Evolutionary conservation across 1,139 yeast genomes (phyloP).

Genomic region (Hyphopichia wangnamkhiaoensis): DNA sequence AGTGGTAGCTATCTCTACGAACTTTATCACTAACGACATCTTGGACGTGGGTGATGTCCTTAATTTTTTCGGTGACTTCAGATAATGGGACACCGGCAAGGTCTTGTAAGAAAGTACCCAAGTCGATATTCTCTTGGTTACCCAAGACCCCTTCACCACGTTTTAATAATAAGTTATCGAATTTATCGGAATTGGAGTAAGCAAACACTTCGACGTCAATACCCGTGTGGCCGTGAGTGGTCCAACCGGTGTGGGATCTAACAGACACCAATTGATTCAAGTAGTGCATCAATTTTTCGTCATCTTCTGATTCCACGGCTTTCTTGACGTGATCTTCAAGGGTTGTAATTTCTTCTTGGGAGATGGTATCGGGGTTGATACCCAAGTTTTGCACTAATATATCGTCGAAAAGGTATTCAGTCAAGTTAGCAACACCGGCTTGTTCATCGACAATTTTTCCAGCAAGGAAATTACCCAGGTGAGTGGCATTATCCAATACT

Average conservation of each 20-base stretch:
- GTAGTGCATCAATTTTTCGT: constrained; percentile 35
- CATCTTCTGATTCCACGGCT: constrained; percentile 13
- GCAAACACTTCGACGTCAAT: constrained; percentile 87
- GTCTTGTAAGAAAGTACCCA: constrained; percentile 68
- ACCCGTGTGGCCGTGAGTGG: constrained; percentile 88
- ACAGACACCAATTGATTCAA: constrained; percentile 62
- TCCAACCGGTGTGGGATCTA: constrained; percentile 82
- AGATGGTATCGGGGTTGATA: constrained; percentile 51
- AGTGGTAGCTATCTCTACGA: no score
- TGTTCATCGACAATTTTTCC: constrained; percentile 24
- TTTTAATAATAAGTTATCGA: constrained; percentile 34
- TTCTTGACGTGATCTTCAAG: no score
- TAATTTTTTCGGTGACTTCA: constrained; percentile 50
- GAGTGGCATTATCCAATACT: constrained; percentile 62
- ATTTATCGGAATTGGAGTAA: constrained; percentile 52
- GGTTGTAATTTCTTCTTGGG: constrained; percentile 46
- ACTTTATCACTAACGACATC: no score
- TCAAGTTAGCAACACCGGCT: constrained; percentile 29
- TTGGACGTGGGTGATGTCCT: no score
- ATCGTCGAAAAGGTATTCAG: constrained; percentile 46
- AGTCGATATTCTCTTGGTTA: constrained; percentile 79
- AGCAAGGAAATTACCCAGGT: constrained; percentile 70
- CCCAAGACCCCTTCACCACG: constrained; percentile 56
- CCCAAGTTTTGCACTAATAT: constrained; percentile 64
- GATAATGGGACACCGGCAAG: constrained; percentile 55